Conservation (phyloP, 2,329 filamentous ascomycete species). For the Colletotrichum sp. region DNA sequence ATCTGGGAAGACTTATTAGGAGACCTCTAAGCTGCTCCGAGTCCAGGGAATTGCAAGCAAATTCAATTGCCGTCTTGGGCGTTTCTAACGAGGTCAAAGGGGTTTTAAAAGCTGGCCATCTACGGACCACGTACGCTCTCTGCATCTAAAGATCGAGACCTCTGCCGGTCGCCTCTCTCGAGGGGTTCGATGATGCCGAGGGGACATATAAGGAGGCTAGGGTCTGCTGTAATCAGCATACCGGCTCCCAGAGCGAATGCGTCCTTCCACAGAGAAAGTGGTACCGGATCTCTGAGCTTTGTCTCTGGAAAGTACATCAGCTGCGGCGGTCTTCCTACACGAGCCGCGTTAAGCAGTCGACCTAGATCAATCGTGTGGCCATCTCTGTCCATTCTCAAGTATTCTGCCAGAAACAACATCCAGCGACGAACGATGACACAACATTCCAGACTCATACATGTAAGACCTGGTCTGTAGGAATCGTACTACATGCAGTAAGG, state of each 20-base stretch:
- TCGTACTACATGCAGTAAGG: fast-evolving
- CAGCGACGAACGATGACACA: background rate
- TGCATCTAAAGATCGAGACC: background rate
- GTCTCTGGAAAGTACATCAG: background rate
- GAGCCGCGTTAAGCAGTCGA: background rate
- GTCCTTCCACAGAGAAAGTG: no score
- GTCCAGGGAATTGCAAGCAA: fast-evolving
- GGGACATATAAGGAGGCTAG: background rate
- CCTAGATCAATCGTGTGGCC: background rate
- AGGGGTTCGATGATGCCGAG: background rate
- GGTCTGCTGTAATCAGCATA: background rate
- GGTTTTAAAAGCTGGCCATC: background rate
- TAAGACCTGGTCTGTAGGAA: fast-evolving
- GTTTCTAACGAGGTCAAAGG: background rate
- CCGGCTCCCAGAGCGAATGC: background rate
- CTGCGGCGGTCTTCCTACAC: background rate
- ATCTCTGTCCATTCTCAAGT: background rate
- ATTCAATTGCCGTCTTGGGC: background rate
- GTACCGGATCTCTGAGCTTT: background rate
- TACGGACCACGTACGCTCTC: background rate
- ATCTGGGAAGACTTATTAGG: background rate
- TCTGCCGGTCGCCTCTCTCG: background rate
- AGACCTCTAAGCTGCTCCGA: background rate
- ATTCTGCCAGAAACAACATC: background rate
- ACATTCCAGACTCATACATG: fast-evolving